Evolutionary conservation across 345 rosid genomes (phyloP), one percentile per base, ranked within the genome.

Genomic region (Pelargonium nanum): DNA sequence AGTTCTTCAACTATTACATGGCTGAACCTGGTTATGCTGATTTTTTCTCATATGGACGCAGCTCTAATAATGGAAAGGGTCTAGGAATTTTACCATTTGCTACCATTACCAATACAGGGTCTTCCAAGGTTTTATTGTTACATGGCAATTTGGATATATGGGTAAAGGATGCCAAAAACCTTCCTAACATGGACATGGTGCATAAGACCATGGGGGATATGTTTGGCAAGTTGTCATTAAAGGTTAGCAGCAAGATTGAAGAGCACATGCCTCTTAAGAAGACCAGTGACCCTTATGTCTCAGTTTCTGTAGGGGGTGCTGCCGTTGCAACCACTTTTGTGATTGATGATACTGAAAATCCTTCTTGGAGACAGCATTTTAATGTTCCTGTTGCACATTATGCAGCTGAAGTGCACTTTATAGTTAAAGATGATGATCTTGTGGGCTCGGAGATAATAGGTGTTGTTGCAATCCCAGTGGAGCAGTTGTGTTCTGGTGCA

Each of bases 221-320:
- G 76, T 69, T 88, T 12, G 85, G 85, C 19, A 77, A 65, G 24
- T 61, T 91, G 0, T 52, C 58, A 1, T 67, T 74, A 24, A 91
- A 68, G 70, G 68, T 76, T 51, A 67, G 72, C 62, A 69, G 34
- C 40, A 91, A 91, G 78, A 72, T 68, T 9, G 92, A 82, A 58
- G 77, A 68, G 55, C 84, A 65, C 44, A 68, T 78, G 59, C 45
- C 85, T 23, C 71, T 66, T 12, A 89, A 75, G 80, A 79, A 85
- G 48, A 91, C 98, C 21, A 86, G 96, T 51, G 96, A 91, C 76
- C 96, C 98, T 4, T 91, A 91, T 56, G 96, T 88, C 3, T 84
- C 88, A 0, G 65, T 91, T 55, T 84, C 95, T 0, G 62, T 88
- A 13, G 56, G 75, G 15, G 85, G 83, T 68, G 95, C 98, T 71